A percentile compares a stretch with the other conserved stretches of the same genome.
Evolutionary conservation across 768 basidiomycete genomes (phyloP).

Genomic region (Leucosporidium yakuticum): DNA sequence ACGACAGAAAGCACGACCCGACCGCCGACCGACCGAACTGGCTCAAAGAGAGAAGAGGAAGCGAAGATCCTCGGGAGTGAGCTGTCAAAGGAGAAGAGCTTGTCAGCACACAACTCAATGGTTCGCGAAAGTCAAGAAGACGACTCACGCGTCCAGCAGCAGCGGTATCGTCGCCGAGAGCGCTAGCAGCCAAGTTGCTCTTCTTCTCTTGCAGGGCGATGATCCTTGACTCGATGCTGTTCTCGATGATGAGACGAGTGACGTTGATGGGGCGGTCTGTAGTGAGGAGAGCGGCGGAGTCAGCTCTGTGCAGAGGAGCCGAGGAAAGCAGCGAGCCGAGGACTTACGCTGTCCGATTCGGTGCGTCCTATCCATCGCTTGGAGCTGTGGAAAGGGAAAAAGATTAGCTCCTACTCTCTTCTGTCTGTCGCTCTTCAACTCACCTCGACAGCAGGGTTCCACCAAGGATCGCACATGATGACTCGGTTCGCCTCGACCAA

Average conservation of each 20-base stretch:
- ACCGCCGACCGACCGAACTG: neutral
- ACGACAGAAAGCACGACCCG: too few relatives aligned
- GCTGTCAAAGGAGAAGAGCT: neutral
- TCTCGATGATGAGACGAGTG: slow-evolving; percentile 89
- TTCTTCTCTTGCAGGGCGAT: slow-evolving; percentile 87
- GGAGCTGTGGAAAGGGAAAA: slow-evolving; percentile 34
- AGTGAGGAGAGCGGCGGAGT: neutral
- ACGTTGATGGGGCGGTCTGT: slow-evolving; percentile 85
- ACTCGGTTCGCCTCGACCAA: slow-evolving; percentile 55
- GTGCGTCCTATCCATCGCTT: slow-evolving; percentile 36
- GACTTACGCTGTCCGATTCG: slow-evolving; percentile 32
- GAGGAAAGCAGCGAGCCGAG: too few relatives aligned
- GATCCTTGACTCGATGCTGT: slow-evolving; percentile 88
- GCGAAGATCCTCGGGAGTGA: slow-evolving; percentile 56
- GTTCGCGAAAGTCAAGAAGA: neutral
- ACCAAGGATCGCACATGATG: slow-evolving; percentile 53
- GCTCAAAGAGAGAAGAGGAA: slow-evolving; percentile 40
- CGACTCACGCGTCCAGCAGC: slow-evolving; percentile 80
- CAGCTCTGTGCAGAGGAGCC: neutral
- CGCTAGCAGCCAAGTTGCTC: slow-evolving; percentile 28
- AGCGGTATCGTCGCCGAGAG: slow-evolving; percentile 46
- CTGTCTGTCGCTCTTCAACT: slow-evolving; percentile 41
- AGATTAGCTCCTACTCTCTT: neutral
- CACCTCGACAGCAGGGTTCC: slow-evolving; percentile 89
- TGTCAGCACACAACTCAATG: too few relatives aligned